These are phyloP conservation scores for Canavalia gladiata DNA, from an alignment of 306 rosid genomes.

Conservation along the genomic window DNA sequence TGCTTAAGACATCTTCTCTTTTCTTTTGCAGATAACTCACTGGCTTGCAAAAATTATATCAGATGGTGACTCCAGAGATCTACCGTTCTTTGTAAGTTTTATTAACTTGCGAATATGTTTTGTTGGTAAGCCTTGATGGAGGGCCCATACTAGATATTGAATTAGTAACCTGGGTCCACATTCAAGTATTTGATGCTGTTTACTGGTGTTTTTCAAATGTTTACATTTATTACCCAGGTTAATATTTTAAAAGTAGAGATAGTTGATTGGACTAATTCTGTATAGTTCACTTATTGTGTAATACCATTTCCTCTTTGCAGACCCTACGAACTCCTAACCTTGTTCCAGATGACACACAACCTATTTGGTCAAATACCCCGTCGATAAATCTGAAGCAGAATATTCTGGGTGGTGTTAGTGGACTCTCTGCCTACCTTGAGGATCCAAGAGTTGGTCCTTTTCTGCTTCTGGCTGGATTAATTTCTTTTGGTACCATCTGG, in stretches of 20 bases:
- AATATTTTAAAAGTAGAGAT: constrained; percentile 22
- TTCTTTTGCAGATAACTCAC: constrained; percentile 63
- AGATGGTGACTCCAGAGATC: constrained; percentile 90
- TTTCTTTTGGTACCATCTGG: constrained; percentile 82
- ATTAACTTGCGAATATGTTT: constrained; percentile 26
- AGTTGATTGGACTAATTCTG: background rate
- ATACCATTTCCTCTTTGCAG: constrained; percentile 54
- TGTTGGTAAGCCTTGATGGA: background rate
- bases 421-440: constrained; percentile 58
- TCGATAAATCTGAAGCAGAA: constrained; percentile 59
- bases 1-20: background rate
- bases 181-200: constrained; percentile 25
- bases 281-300: constrained; percentile 9
- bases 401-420: constrained; percentile 48
- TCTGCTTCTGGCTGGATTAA: constrained; percentile 81
- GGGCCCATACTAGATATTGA: background rate
- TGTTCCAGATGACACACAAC: constrained; percentile 74
- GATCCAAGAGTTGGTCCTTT: constrained; percentile 93
- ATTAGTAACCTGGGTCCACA: constrained; percentile 5
- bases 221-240: background rate
- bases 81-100: constrained; percentile 82
- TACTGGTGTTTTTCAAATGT: background rate
- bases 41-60: constrained; percentile 82
- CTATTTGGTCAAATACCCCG: constrained; percentile 67
- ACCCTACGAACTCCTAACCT: constrained; percentile 76